phyloP scores from a whole-genome alignment of 164 flowering plant species.

The Cinnamomum chago region DNA sequence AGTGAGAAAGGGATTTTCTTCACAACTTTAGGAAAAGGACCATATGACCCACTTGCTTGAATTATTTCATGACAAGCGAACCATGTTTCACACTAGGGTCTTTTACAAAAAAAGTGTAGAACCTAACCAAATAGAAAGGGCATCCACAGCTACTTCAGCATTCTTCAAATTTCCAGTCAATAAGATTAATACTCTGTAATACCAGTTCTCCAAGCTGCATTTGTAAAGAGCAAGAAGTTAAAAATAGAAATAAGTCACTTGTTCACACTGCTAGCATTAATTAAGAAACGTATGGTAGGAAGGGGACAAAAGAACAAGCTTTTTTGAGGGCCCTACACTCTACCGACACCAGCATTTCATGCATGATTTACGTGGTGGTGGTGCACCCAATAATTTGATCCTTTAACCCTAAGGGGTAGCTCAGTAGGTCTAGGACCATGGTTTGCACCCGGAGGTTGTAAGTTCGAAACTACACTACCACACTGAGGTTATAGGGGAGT shows the following conservation, averaged over 20 bases:
- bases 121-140: conserved; percentile 56
- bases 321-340: too few species aligned
- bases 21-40: background rate
- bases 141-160: conserved; percentile 58
- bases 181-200: conserved; percentile 49
- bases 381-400: too few species aligned
- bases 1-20: background rate
- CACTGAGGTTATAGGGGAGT: too few species aligned
- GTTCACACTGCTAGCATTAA: background rate
- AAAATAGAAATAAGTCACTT: background rate
- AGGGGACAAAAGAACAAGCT: background rate
- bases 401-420: too few species aligned
- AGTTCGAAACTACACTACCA: too few species aligned
- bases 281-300: background rate
- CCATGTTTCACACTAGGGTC: background rate
- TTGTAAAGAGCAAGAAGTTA: background rate
- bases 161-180: conserved; percentile 58
- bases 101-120: too few species aligned
- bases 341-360: too few species aligned
- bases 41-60: background rate
- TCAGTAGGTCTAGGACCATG: too few species aligned
- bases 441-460: too few species aligned
- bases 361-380: too few species aligned
- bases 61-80: background rate
- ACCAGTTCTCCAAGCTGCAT: conserved; percentile 71